Evolutionary conservation across 139 green algal species (phyloP), one percentile per base, ranked within the genome.

Genomic region (Volvox africanus): DNA sequence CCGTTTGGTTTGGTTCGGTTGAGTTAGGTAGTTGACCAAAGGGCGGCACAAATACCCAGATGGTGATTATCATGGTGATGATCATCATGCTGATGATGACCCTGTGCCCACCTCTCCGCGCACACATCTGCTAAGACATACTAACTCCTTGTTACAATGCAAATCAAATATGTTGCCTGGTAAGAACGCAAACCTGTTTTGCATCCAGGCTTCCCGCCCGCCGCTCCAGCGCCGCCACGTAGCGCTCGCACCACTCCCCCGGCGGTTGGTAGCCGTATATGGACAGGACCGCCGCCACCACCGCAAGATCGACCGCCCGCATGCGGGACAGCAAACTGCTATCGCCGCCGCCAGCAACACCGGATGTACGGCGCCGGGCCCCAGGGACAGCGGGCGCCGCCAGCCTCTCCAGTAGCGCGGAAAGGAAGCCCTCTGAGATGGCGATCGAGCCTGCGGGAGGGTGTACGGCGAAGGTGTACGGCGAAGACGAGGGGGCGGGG

Each of bases 221-320:
- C 17, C 55, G 26, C 83, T 61, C 67, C 67, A 89, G 21, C 83
- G 83, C 83, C 67, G 14, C 36, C 67, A 89, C 12, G 83, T 81
- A 89, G 30, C 36, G 16, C 67, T 37, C 36, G 9, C 22, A 44
- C 83, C 67, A 80, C 21, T 68, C 32, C 62, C 33, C 35, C 24
- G 36, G 36, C 22, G 83, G 83, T 24, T 16, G 12, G 83, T 89
- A 89, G 33, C 67, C 67, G 83, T 89, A 89, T 26, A 89, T 80
- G 67, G 83, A 89, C 83, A 89, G 83, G 65, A 89, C 83, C 67
- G 83, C 83, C 83, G 83, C 83, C 83, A 89, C 67, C 22, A 89
- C 83, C 36, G 83, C 83, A 65, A 89, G 68, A 65, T 89, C 83
- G 5, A 5, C 26, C 21, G 36, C 11, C 26, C 68, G 36, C 83